Evolutionary conservation across 352 stramenopile genomes (phyloP), one percentile per base, ranked within the genome.

Genomic region (Pythium insidiosum): DNA sequence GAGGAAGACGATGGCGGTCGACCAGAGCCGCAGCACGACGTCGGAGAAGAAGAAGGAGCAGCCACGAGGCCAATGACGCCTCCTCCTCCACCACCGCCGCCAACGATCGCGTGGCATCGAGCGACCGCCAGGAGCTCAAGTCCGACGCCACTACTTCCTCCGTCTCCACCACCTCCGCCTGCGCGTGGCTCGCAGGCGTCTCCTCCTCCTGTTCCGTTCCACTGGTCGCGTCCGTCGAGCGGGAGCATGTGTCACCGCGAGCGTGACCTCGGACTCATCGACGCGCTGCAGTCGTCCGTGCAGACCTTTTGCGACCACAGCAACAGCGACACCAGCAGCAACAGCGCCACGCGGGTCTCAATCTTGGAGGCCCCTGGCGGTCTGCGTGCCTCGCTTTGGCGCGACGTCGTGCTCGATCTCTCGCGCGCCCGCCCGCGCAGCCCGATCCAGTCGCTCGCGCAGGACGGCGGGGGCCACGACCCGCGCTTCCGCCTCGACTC

Each of bases 351-450:
- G 7, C 28, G 39, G 19, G 23, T 56, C 13, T 65, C 58, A 0
- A 50, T 63, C 20, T 66, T 58, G 28, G 16, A 50, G 16, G 58
- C 23, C n/a, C 30, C n/a, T 49, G 13, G 55, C 43, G 4, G 35
- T 44, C 22, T 58, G 53, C 7, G 35, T 0, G 56, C 47, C 12
- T 56, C 66, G 21, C 53, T 62, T 12, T 71, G 80, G 30, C 42
- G 56, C 24, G 68, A 79, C 37, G 35, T 88, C 15, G 57, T 63
- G 40, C 31, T 87, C n/a, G 66, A 88, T 42, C 43, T 88, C 12
- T 29, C 44, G 2, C 42, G 26, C n/a, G 61, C 63, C 0, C 33
- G 57, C 1, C 33, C 56, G 6, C 16, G 51, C 11, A 21, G 36
- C 7, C 50, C 53, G n/a, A 71, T 72, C 35, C 11, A 40, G 3